Conservation (phyloP, 2,329 filamentous ascomycete genomes). For the Phaeosphaeria sp. region DNA sequence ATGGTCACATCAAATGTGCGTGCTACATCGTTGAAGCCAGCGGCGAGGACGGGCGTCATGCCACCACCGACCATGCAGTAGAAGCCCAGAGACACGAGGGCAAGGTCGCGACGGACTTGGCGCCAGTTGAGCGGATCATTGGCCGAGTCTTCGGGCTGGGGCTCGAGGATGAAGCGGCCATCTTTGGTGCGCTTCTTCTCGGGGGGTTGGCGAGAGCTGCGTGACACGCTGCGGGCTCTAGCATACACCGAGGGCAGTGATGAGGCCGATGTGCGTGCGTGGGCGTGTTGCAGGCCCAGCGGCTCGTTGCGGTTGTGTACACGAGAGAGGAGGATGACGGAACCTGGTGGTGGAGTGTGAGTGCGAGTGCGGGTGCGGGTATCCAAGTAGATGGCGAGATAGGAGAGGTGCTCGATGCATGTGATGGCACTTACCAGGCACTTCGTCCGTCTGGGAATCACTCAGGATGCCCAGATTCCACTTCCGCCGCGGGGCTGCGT, state of each 20-base stretch:
- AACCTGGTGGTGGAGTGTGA: constrained; percentile 56
- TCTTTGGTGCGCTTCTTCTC: constrained; percentile 79
- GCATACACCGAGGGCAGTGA: constrained; percentile 51
- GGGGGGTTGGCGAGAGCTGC: constrained; percentile 30
- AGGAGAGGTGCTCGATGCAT: neutral
- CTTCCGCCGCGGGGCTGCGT: constrained; percentile 11
- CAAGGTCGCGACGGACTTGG: constrained; percentile 77
- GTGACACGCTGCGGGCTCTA: constrained; percentile 18
- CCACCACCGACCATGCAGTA: constrained; percentile 94
- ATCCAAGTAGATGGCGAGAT: too few species aligned
- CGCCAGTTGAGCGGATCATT: constrained; percentile 97
- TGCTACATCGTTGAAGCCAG: constrained; percentile 85
- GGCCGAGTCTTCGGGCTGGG: constrained; percentile 86
- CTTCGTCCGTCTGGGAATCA: constrained; percentile 80
- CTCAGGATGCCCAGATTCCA: constrained; percentile 81
- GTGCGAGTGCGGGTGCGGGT: too few species aligned
- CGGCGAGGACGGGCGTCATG: constrained; percentile 88
- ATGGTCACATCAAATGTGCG: constrained; percentile 69
- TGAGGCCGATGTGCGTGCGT: constrained; percentile 64
- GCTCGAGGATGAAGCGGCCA: constrained; percentile 84
- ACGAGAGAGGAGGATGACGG: constrained; percentile 65
- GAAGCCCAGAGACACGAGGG: constrained; percentile 82
- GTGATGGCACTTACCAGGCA: constrained; percentile 70
- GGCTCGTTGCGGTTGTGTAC: constrained; percentile 66
- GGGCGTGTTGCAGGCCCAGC: constrained; percentile 66